These are phyloP conservation scores for Claviceps pusilla DNA, from an alignment of 2,329 filamentous ascomycete genomes.

Conservation along the genomic window DNA sequence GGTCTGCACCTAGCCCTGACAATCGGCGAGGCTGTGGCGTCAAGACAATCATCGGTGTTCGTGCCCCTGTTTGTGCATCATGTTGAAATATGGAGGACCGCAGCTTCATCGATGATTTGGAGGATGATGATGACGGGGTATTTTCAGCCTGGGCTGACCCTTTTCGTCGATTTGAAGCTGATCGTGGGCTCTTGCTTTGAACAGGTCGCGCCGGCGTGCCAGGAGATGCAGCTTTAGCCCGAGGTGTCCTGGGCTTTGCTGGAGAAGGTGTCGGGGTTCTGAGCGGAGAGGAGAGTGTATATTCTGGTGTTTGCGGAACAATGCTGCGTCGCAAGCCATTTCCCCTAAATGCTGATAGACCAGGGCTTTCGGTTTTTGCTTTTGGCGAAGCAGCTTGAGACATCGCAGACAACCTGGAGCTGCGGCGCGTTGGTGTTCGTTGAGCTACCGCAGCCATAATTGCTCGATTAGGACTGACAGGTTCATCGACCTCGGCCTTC, in stretches of 20 bases:
- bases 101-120: constrained; percentile 11
- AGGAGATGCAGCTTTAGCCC: background rate
- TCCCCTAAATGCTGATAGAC: constrained; percentile 36
- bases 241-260: constrained; percentile 12
- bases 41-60: constrained; percentile 49
- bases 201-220: background rate
- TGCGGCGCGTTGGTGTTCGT: constrained; percentile 9
- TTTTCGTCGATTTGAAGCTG: constrained; percentile 7
- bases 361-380: constrained; percentile 34
- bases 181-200: constrained; percentile 7
- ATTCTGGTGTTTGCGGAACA: constrained; percentile 17
- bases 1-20: constrained; percentile 56
- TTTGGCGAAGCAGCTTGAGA: constrained; percentile 17
- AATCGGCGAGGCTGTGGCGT: constrained; percentile 36
- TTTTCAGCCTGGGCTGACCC: constrained; percentile 7
- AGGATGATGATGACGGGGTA: constrained; percentile 6
- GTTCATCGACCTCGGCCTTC: constrained; percentile 40
- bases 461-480: constrained; percentile 29
- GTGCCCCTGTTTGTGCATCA: constrained; percentile 35
- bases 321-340: constrained; percentile 35
- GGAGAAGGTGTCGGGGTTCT: constrained; percentile 12
- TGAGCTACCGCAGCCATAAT: constrained; percentile 15
- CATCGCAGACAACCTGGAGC: constrained; percentile 5
- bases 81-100: constrained; percentile 35
- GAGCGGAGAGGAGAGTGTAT: constrained; percentile 4